Base-by-base conservation (phyloP, 1,139 yeast species). In the Candida tetrigidarum region DNA sequence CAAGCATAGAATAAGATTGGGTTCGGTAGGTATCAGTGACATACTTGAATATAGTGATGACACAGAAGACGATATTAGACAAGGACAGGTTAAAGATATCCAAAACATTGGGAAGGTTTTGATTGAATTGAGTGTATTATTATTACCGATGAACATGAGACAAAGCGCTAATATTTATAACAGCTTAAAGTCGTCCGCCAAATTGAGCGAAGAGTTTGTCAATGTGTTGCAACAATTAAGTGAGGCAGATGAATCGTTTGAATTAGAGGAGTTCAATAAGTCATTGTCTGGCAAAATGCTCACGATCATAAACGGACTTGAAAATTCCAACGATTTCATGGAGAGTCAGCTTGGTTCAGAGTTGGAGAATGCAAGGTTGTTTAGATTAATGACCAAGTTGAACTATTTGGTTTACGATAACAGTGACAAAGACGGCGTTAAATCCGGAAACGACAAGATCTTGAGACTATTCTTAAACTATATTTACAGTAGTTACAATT, bases 281-380 rank as follows among this genome's bases (percentile, higher is more conserved):
- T 57, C 64, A 47, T 56, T 74, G 23, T 64, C 78, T 61, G 61
- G 45, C 75, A 69, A 49, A 46, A 60, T 82, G 46, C 64, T 81
- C 49, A 62, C 65, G 33, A 55, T 71, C 10, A 55, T 84, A 41
- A 81, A 86, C 59, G 78, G 80, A 3, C 62, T 86, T 12, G 80
- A 86, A 55, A 73, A 74, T 44, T 70, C 74, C 46, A 71, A 76
- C 16, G 97, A 92, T 59, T 77, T 69, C 52, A 71, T 83, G 52
- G 97, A 91, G 62, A 69, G 79, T 2, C 83, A 82, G 52, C 67
- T 95, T 35, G 63, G 81, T 20, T 75, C 79, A 42, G 98, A 93
- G 63, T 69, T 92, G 26, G 99, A 93, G 63, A 93, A 93, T 64
- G 96, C 90, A 4, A 74, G 99, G 48, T 67, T 93, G 27, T 91